Evolutionary conservation across 306 rosid species (phyloP).

Genomic region (Acacia crassicarpa): DNA sequence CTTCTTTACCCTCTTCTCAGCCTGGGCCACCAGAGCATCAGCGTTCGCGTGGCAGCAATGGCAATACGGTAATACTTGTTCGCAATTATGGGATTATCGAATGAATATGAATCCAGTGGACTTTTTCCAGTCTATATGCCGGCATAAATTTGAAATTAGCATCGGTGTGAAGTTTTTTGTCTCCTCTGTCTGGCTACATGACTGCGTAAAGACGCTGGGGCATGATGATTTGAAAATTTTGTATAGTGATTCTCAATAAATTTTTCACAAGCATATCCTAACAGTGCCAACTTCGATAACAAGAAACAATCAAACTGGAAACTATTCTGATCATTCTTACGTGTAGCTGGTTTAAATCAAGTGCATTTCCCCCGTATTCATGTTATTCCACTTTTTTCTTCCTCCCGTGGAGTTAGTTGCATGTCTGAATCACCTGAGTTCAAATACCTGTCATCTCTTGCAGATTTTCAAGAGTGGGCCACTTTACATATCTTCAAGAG

Average conservation of each 20-base stretch:
- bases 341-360: constrained; percentile 8
- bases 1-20: constrained; percentile 37
- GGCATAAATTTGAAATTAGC: constrained; percentile 1
- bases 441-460: constrained; percentile 22
- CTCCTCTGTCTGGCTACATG: not conserved
- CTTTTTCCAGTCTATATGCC: not conserved
- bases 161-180: not conserved
- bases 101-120: not conserved
- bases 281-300: not conserved
- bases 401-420: constrained; percentile 7
- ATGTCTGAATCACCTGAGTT: constrained; percentile 5
- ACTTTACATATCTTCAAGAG: constrained; percentile 67
- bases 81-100: not conserved
- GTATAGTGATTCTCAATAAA: not conserved
- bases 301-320: not conserved
- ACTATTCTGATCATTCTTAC: not conserved
- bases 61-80: constrained; percentile 50
- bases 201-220: not conserved
- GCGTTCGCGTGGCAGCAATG: constrained; percentile 44
- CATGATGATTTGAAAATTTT: not conserved
- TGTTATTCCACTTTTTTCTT: not conserved
- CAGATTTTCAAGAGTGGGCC: constrained; percentile 72
- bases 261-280: not conserved
- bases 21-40: constrained; percentile 39
- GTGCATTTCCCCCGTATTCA: not conserved